Evolutionary conservation across 192 early-diverging fungal genomes (phyloP), one percentile per base, ranked within the genome.

Genomic region (Backusella mclennaniae): DNA sequence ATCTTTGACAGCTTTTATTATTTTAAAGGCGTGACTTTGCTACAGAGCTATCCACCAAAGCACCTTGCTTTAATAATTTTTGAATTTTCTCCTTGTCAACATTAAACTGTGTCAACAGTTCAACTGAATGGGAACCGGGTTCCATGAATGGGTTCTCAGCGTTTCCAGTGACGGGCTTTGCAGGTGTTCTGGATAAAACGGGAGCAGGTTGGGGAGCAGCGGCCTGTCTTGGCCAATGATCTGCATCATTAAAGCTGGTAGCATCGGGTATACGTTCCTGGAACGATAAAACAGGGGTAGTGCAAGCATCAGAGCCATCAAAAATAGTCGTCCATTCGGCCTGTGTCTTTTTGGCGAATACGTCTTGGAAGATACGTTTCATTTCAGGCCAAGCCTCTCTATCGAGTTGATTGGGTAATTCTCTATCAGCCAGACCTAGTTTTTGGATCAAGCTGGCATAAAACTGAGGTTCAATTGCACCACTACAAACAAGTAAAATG

Each of bases 401-500:
- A 74, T 92, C 87, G 31, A 80, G 77, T 77, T 90, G 89, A 6
- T 79, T 71, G 1, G 88, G 87, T 26, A 90, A 35, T 0, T 71
- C 44, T 52, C 77, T 33, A 2, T 74, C n/a, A 4, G 82, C 68
- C 1, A 90, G 53, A 12, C 75, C 81, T 23, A 91, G 68, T 14
- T 82, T 84, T 41, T 86, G 74, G 12, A 92, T 36, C 4, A 93
- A 75, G 6, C 67, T 44, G n/a, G 73, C 69, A 75, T 91, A 93
- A 77, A 93, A 93, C 73, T 92, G 87, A 11, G 85, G 84, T 70
- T 93, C 91, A 72, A 93, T 80, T 2, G 89, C 87, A 14, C 90
- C 91, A 19, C 83, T 80, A 41, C 53, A 68, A 29, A 33, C 41
- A 76, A 14, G 23, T 21, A 23, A 31, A 31, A 14, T 74, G 9